phyloP scores from a whole-genome alignment of 106 monocot genomes.

The Dendrobium chrysotoxum region DNA sequence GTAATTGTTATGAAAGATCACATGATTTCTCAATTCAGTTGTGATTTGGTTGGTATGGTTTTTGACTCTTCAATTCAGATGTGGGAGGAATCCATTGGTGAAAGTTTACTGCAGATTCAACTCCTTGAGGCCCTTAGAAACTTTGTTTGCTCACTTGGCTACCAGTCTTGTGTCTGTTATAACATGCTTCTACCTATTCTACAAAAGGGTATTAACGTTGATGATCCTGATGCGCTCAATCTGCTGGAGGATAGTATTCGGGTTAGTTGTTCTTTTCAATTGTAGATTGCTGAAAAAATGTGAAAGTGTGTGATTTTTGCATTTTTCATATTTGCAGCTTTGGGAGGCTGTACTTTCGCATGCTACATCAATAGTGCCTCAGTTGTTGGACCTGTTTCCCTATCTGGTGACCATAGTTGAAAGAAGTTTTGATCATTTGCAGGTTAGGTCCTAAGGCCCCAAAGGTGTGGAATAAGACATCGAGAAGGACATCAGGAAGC shows the following conservation, averaged over 20 bases:
- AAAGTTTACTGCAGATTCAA: constrained; percentile 93
- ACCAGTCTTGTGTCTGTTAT: constrained; percentile 75
- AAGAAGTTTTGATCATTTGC: constrained; percentile 88
- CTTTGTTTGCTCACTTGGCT: constrained; percentile 81
- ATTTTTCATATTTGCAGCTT: constrained; percentile 47
- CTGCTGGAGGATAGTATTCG: constrained; percentile 91
- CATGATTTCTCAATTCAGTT: not conserved
- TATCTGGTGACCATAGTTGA: constrained; percentile 67
- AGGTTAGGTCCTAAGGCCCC: constrained; percentile 32
- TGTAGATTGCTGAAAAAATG: not conserved
- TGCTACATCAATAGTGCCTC: constrained; percentile 74
- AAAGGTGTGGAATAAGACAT: not conserved
- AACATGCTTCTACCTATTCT: constrained; percentile 81
- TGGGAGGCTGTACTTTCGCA: constrained; percentile 90
- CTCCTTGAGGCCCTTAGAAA: constrained; percentile 72
- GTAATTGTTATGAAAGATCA: not conserved
- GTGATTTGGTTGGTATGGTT: not conserved
- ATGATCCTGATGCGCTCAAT: constrained; percentile 82
- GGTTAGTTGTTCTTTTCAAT: constrained; percentile 47
- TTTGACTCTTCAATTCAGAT: constrained; percentile 37
- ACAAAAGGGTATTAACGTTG: constrained; percentile 68
- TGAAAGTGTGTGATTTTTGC: not conserved
- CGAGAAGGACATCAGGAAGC: not conserved
- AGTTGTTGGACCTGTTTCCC: constrained; percentile 78
- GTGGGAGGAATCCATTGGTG: constrained; percentile 87